Evolutionary conservation across 108 stramenopile species (phyloP), one percentile per base, ranked within the genome.

Genomic region (Ochromonas danica): DNA sequence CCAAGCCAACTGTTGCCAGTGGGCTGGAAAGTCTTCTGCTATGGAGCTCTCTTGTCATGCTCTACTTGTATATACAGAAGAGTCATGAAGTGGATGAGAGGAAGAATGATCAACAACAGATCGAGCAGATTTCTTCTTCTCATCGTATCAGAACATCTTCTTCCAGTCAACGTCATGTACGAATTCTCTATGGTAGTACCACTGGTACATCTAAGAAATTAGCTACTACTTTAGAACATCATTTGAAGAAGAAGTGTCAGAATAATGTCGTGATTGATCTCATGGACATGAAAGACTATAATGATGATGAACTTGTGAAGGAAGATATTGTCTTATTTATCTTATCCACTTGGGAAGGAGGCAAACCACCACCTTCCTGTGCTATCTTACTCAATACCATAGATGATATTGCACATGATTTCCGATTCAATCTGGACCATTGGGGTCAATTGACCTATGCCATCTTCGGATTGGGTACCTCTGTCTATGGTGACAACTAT

Each of bases 391-490:
- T 75, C n/a, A 33, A 45, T 75, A 10, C 14, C 3, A 35, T 75
- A 25, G 14, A 75, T 35, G 72, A 75, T 33, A 6, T 33, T 35
- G 72, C 72, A 31, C 22, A 75, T 36, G 72, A 75, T 75, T 75
- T 75, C 72, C 14, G 72, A 27, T 6, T 75, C 28, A 42, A 6
- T 14, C 6, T 35, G 31, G 31, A 75, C 38, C 6, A 30, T 6
- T 33, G 6, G 6, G 36, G 10, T 27, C 6, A 75, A 33, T 10
- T 75, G 40, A 42, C 6, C 6, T 75, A 35, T 75, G 36, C 72
- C 31, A 41, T 75, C 17, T 57, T 75, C 22, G 72, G 72, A 28
- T 33, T 75, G 14, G 72, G 72, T 57, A 14, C 40, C 14, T 6
- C 28, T 10, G 25, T 42, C 17, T 75, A 75, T 36, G 72, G 72